These are phyloP conservation scores for Stereum hirsutum DNA, from an alignment of 1,284 basidiomycete genomes.

Conservation along the genomic window DNA sequence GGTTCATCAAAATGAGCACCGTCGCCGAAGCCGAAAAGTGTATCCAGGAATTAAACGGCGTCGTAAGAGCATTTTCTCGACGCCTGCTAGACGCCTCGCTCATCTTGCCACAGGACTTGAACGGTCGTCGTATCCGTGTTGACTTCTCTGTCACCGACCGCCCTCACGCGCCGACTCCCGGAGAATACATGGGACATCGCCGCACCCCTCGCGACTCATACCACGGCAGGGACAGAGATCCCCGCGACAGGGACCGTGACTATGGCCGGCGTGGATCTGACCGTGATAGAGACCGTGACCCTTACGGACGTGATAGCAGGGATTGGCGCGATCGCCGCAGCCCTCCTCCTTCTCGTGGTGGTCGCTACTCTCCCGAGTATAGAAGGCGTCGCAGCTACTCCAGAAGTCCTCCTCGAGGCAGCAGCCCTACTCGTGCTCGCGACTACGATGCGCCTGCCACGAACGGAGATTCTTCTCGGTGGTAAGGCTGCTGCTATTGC, in stretches of 20 bases:
- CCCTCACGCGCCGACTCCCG: slow-evolving; percentile 93
- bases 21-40: slow-evolving; percentile 83
- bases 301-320: slow-evolving; percentile 29
- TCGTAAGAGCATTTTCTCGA: slow-evolving; percentile 42
- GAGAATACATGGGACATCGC: slow-evolving; percentile 94
- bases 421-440: slow-evolving; percentile 51
- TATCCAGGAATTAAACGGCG: slow-evolving; percentile 88
- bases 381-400: slow-evolving; percentile 69
- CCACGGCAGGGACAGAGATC: slow-evolving; percentile 31
- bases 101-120: slow-evolving; percentile 54
- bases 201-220: slow-evolving; percentile 56
- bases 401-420: slow-evolving; percentile 66
- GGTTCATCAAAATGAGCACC: slow-evolving; percentile 90
- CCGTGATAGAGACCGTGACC: slow-evolving; percentile 35
- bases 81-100: background rate
- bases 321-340: slow-evolving; percentile 55
- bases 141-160: slow-evolving; percentile 94
- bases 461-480: slow-evolving; percentile 20
- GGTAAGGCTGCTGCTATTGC: slow-evolving; percentile 26
- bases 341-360: slow-evolving; percentile 45
- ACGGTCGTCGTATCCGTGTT: slow-evolving; percentile 92
- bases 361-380: slow-evolving; percentile 68
- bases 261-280: slow-evolving; percentile 39
- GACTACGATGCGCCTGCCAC: slow-evolving; percentile 32
- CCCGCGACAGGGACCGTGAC: slow-evolving; percentile 33